Conservation (phyloP, 345 rosid genomes). For the Linum lewisii region DNA sequence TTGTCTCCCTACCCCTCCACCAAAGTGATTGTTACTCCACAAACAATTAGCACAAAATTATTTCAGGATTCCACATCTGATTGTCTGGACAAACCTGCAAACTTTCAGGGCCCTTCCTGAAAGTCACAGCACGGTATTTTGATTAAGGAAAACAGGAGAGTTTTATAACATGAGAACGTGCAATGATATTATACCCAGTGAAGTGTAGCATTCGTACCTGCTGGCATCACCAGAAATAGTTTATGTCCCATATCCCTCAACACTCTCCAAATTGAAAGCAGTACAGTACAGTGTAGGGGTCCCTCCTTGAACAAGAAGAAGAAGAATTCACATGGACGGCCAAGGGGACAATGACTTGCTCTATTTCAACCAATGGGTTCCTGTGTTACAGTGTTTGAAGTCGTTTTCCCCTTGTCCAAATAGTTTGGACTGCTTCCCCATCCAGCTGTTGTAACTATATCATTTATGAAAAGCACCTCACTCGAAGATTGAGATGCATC, state of each 20-base stretch:
- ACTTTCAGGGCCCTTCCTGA: neutral
- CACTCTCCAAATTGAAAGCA: no score
- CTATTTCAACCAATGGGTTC: no score
- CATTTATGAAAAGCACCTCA: conserved; percentile 1
- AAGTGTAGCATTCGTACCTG: no score
- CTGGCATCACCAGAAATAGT: no score
- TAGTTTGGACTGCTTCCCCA: neutral
- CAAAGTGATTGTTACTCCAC: neutral
- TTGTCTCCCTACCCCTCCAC: neutral
- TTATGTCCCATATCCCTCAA: no score
- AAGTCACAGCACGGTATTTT: neutral
- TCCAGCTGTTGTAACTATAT: neutral
- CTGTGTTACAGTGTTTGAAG: no score
- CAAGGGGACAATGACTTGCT: no score
- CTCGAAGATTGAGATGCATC: conserved; percentile 45
- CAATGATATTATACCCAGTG: neutral
- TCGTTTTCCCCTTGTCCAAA: neutral
- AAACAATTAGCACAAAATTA: neutral
- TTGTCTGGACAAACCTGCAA: neutral
- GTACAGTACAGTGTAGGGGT: no score
- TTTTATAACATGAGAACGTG: neutral
- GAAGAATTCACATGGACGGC: no score
- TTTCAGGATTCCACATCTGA: neutral
- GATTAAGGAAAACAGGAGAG: neutral
- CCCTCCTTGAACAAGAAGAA: no score